A percentile compares a stretch with the other conserved stretches of the same genome.
Conservation (phyloP, 345 rosid species). For the Salix suchowensis region DNA sequence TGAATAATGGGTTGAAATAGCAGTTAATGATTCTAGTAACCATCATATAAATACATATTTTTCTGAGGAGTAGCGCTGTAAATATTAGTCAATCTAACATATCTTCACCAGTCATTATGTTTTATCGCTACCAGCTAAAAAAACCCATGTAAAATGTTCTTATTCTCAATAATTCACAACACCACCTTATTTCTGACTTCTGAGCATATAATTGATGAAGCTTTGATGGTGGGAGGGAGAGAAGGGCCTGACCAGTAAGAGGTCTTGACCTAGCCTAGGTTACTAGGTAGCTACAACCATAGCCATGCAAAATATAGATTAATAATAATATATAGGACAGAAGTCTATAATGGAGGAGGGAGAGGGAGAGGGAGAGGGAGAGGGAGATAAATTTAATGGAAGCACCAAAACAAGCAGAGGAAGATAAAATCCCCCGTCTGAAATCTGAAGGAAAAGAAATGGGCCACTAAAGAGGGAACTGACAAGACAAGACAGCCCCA, state of each 20-base stretch:
- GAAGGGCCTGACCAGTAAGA: not conserved
- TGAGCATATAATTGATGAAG: too few species aligned
- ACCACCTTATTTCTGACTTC: too few species aligned
- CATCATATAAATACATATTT: not conserved
- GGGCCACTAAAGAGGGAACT: slow-evolving; percentile 11
- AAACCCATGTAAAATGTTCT: not conserved
- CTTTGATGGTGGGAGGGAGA: too few species aligned
- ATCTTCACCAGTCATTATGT: not conserved
- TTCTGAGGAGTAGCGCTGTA: too few species aligned
- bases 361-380: not conserved
- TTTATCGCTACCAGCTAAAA: not conserved
- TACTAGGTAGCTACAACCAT: not conserved
- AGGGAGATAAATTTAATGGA: not conserved
- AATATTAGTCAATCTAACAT: too few species aligned
- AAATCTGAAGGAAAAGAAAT: not conserved
- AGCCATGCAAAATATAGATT: not conserved
- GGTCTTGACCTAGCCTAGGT: not conserved
- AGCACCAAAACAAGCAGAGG: not conserved
- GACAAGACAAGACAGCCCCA: slow-evolving; percentile 43
- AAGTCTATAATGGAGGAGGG: not conserved
- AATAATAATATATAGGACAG: not conserved
- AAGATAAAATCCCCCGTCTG: not conserved
- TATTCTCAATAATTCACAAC: not conserved
- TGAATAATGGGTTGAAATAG: not conserved
- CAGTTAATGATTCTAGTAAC: not conserved